Evolutionary conservation across 805 yeast genomes (phyloP), one percentile per base, ranked within the genome.

Genomic region (Saccharomycopsis olivae): DNA sequence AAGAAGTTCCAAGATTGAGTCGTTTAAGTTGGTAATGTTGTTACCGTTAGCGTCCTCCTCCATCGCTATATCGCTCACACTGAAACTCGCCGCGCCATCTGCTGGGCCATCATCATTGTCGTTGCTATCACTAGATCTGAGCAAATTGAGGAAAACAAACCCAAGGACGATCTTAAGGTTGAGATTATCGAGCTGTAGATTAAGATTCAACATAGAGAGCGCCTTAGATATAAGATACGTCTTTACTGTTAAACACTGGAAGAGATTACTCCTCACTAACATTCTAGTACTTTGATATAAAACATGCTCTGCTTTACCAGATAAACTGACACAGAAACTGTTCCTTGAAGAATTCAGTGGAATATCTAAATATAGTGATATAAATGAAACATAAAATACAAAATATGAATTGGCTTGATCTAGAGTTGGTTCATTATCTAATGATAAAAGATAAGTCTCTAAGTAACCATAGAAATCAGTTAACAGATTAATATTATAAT

Each of bases 161-260:
- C 49, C 49, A 15, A 46, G 25, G 3, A 46, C 27, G n/a, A 46
- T 14, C 33, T 46, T 46, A 18, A 46, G 27, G 33, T 43, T 46
- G n/a, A 38, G 36, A 29, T 46, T 43, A 29, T 37, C 38, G 10
- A 46, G 31, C 29, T 38, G 33, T 3, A 42, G 30, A 23, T 46
- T 46, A 33, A 46, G 36, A 24, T 46, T 43, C 17, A 46, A 39
- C 43, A 46, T 40, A 3, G 45, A 38, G 11, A 46, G 29, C 11
- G 43, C 33, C 23, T 46, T 46, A 3, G 45, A 35, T 2, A 46
- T 43, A 3, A 46, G 18, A 28, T 38, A 41, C 6, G 41, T 30
- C 18, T 40, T 39, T 21, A 40, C 14, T 1, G 43, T 17, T 5
- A 25, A 11, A 27, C 25, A 25, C n/a, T 32, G 20, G 27, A 46